Conservation (phyloP, 2,329 filamentous ascomycete genomes). For the Fonsecaea nubica region DNA sequence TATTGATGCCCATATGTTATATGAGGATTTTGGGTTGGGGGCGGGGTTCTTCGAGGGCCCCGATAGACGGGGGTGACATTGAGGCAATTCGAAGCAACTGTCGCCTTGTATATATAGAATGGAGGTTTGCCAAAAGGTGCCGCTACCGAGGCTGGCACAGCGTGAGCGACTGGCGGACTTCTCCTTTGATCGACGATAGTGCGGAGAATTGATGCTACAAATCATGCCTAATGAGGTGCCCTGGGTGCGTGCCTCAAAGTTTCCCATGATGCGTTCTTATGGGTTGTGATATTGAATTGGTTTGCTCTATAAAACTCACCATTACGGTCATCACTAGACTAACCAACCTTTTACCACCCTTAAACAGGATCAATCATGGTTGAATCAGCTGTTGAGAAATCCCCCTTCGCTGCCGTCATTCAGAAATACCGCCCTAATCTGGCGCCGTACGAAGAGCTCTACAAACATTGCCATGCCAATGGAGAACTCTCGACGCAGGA, state of each 20-base stretch:
- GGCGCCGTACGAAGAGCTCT: conserved; percentile 59
- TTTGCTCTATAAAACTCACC: not conserved
- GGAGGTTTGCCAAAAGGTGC: not conserved
- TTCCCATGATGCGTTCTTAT: conserved; percentile 8
- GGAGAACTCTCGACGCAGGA: conserved; percentile 68
- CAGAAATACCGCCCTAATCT: conserved; percentile 51
- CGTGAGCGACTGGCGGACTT: conserved; percentile 23
- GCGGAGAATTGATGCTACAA: conserved; percentile 10
- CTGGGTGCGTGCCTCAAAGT: not conserved
- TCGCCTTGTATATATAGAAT: not conserved
- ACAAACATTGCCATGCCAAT: conserved; percentile 65
- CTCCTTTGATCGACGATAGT: conserved; percentile 22
- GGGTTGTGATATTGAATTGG: not conserved
- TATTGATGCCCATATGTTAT: conserved; percentile 3
- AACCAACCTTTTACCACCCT: not conserved
- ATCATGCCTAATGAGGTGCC: not conserved
- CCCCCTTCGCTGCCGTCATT: conserved; percentile 39
- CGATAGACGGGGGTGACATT: not conserved
- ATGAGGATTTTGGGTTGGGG: not conserved
- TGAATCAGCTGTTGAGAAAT: not conserved
- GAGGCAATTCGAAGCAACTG: not conserved
- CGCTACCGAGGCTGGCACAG: not conserved
- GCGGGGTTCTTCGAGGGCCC: not conserved
- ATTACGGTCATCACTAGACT: not conserved
- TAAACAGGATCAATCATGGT: not conserved